These are phyloP conservation scores for Alternaria sp. DNA, from an alignment of 2,329 filamentous ascomycete genomes.

Conservation along the genomic window DNA sequence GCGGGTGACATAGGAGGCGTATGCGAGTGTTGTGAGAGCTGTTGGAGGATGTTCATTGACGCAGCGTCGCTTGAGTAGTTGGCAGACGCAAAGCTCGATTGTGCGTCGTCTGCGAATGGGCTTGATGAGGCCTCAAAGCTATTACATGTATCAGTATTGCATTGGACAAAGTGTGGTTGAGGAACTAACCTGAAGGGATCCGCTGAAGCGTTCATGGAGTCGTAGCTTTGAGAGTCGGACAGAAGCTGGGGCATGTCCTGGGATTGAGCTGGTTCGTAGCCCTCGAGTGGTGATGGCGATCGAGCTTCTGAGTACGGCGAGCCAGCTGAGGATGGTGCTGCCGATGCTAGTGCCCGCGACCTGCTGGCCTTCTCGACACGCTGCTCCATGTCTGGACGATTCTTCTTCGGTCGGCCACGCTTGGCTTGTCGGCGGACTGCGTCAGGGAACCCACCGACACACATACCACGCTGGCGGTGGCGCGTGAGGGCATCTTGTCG, in stretches of 20 bases:
- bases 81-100: constrained; percentile 37
- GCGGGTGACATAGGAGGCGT: constrained; percentile 48
- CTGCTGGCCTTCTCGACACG: constrained; percentile 63
- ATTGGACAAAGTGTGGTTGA: background rate
- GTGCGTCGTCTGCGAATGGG: constrained; percentile 33
- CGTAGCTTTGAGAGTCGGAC: constrained; percentile 35
- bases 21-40: constrained; percentile 43
- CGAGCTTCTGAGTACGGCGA: constrained; percentile 42
- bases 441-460: constrained; percentile 90
- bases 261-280: constrained; percentile 30
- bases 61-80: constrained; percentile 38
- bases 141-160: constrained; percentile 19
- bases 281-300: constrained; percentile 37
- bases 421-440: constrained; percentile 70
- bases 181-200: constrained; percentile 39
- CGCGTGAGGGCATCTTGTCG: constrained; percentile 93
- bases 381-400: constrained; percentile 64
- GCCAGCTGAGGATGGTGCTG: constrained; percentile 42
- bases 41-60: constrained; percentile 44
- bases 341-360: constrained; percentile 49
- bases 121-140: constrained; percentile 43
- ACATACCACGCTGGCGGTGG: constrained; percentile 95
- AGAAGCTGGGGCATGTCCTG: constrained; percentile 27
- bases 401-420: constrained; percentile 69
- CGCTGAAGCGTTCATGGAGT: constrained; percentile 34